Evolutionary conservation across 345 rosid genomes (phyloP).

Genomic region (Xanthoceras sorbifolium): DNA sequence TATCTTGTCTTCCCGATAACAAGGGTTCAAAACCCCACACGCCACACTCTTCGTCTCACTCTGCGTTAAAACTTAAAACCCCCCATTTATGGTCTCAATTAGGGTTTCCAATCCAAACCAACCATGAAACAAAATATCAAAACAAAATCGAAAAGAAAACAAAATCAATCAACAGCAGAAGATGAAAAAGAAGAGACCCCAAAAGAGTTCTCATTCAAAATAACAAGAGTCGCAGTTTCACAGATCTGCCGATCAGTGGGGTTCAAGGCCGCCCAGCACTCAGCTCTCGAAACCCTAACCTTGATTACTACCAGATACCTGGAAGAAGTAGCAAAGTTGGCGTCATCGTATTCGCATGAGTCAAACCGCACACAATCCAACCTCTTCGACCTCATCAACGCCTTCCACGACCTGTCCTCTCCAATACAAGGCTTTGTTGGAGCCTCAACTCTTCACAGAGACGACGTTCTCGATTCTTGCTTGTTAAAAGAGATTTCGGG

Average conservation of each 20-base stretch:
- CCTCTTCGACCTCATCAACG: slow-evolving; percentile 47
- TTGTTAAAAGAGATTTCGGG: slow-evolving; percentile 32
- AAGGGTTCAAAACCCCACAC: neutral
- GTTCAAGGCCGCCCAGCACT: slow-evolving; percentile 39
- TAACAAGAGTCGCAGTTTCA: slow-evolving; percentile 51
- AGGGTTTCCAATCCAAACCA: neutral
- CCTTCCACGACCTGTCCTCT: slow-evolving; percentile 43
- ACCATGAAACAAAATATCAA: neutral
- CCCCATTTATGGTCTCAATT: neutral
- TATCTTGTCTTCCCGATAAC: neutral
- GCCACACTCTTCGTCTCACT: neutral
- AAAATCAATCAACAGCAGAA: slow-evolving; percentile 12
- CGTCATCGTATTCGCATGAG: slow-evolving; percentile 39
- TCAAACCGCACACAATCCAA: slow-evolving; percentile 58
- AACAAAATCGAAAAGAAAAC: neutral
- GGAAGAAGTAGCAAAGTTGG: slow-evolving; percentile 40
- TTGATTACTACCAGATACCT: slow-evolving; percentile 42
- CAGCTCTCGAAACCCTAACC: slow-evolving; percentile 53
- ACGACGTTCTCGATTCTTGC: slow-evolving; percentile 20
- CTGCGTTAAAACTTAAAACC: neutral
- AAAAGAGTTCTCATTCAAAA: slow-evolving; percentile 37
- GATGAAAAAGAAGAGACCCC: slow-evolving; percentile 24
- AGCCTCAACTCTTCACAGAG: slow-evolving; percentile 34
- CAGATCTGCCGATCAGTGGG: slow-evolving; percentile 65
- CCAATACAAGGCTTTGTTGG: slow-evolving; percentile 44